These are phyloP conservation scores for Trifolium repens DNA, from an alignment of 306 rosid species.

Conservation along the genomic window DNA sequence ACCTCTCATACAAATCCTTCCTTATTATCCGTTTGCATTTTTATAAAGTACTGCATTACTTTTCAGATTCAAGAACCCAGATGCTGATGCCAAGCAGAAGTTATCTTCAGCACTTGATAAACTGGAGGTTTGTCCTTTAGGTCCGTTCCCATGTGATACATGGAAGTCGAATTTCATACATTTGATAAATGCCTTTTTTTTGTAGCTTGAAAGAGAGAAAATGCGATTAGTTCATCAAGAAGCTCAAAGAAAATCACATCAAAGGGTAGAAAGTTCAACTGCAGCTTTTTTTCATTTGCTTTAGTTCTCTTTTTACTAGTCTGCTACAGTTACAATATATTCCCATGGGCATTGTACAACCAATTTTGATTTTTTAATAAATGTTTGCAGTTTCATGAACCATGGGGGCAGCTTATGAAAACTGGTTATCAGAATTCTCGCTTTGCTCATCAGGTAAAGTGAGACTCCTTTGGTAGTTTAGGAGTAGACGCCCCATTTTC, in stretches of 20 bases:
- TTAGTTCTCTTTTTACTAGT: constrained; percentile 1
- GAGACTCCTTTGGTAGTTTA: constrained; percentile 21
- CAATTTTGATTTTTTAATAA: constrained; percentile 32
- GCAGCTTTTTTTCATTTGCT: constrained; percentile 5
- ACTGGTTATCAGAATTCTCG: constrained; percentile 98
- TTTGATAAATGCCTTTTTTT: constrained; percentile 34
- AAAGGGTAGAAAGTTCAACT: constrained; percentile 58
- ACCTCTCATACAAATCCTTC: constrained; percentile 12
- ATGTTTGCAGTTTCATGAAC: constrained; percentile 72
- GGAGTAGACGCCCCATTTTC: constrained; percentile 14
- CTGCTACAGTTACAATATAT: constrained; percentile 3
- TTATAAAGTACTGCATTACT: constrained; percentile 16
- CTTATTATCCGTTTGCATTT: constrained; percentile 17
- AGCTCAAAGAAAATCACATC: constrained; percentile 76
- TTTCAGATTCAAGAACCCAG: constrained; percentile 70
- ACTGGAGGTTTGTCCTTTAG: constrained; percentile 67
- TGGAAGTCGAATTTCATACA: constrained; percentile 21
- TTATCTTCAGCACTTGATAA: constrained; percentile 53
- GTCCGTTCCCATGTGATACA: constrained; percentile 21
- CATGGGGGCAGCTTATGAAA: constrained; percentile 99
- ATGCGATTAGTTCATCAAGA: constrained; percentile 76
- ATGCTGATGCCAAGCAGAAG: constrained; percentile 51
- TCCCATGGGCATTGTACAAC: neutral
- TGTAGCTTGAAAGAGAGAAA: constrained; percentile 63
- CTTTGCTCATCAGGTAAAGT: constrained; percentile 94